Evolutionary conservation across 208 protist genomes (phyloP), one percentile per base, ranked within the genome.

Genomic region (Wallacemonas sp.): DNA sequence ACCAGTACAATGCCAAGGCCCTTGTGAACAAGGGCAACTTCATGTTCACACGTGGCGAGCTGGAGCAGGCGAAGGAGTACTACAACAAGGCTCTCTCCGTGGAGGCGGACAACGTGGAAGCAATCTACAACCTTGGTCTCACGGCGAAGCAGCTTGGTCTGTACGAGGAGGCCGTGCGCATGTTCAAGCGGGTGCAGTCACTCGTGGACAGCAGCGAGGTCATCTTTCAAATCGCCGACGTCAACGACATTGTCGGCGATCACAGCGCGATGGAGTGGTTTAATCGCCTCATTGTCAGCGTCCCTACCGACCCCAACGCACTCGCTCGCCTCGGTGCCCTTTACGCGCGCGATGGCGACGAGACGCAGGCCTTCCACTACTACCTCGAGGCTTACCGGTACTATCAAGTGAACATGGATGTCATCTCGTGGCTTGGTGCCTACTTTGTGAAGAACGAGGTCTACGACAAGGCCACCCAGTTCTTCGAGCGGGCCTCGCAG

Each of bases 1-100:
- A 99, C 71, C 81, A 91, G 71, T 98, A 98, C 87, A 99, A 99
- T 79, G 95, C 97, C 45, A 97, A 92, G 71, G 98, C 98, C 32
- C 81, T 99, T 2, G 97, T 99, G 1, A 99, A 99, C 79, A 98
- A 98, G 78, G 98, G 96, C 27, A 99, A 98, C 77, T 97, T 94
- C 59, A 65, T 92, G 34, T 98, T 97, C 64, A 71, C 92, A 26
- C 87, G 87, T 64, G 83, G 73, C 29, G 84, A 98, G 34, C 88
- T 87, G 60, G 96, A 98, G 44, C 80, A 90, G 76, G 96, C 96
- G 13, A 85, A 87, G 55, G 86, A 98, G 68, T 82, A 92, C 57
- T 99, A 98, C 81, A 82, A 93, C 69, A 85, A 98, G 61, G 97
- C 97, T 12, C 91, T 99, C n/a, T 72, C 85, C 15, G 90, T 97